Evolutionary conservation across 257 asterid species (phyloP).

Genomic region (Sherardia arvensis): DNA sequence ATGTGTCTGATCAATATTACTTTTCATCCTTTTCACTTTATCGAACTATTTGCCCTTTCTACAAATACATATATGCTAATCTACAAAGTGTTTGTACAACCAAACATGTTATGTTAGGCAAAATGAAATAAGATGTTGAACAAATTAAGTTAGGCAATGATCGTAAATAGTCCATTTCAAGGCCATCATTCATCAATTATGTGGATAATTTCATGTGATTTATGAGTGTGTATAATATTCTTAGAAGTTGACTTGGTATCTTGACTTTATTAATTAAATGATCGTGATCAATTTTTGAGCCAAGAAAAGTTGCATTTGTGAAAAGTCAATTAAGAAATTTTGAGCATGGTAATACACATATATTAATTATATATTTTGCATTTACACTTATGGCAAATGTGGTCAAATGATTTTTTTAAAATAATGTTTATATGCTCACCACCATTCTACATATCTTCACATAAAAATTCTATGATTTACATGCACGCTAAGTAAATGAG

Average conservation of each 20-base stretch:
- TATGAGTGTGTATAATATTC: background rate
- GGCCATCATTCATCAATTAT: background rate
- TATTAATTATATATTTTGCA: too few relatives aligned
- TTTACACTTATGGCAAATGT: too few relatives aligned
- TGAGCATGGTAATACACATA: too few relatives aligned
- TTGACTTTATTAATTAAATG: background rate
- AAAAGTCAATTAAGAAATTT: background rate
- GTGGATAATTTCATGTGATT: background rate
- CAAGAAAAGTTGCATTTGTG: background rate
- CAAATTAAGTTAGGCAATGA: slow-evolving; percentile 1
- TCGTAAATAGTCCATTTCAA: background rate
- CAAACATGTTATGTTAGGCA: background rate
- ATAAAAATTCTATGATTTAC: too few relatives aligned
- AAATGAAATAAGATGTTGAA: background rate
- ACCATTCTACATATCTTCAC: too few relatives aligned
- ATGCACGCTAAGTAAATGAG: too few relatives aligned
- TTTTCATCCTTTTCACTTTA: background rate
- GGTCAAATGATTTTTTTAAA: too few relatives aligned
- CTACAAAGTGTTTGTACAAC: too few relatives aligned
- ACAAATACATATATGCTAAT: too few relatives aligned
- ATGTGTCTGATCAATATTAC: too few relatives aligned
- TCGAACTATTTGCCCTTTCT: background rate
- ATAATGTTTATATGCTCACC: too few relatives aligned
- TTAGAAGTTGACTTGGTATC: background rate
- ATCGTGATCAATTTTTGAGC: background rate